Evolutionary conservation across 164 flowering plant genomes (phyloP), one percentile per base, ranked within the genome.

Genomic region (Dillenia suffruticosa): DNA sequence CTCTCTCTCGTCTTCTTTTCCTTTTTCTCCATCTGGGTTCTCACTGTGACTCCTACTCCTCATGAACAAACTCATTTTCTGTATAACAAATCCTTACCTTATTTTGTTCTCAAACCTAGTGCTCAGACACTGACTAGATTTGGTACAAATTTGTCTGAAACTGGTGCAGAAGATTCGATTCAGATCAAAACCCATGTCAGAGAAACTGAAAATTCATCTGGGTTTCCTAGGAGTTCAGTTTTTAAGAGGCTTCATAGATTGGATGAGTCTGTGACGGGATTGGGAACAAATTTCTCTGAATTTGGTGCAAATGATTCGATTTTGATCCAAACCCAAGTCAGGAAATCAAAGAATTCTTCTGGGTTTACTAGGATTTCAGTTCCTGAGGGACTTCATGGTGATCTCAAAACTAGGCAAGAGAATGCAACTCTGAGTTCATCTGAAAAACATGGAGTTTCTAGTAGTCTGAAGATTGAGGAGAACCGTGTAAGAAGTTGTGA

Each of bases 21-120:
- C 17, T 59, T 78, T 62, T 80, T 78, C 67, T 81, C 79, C 63
- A 54, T 76, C 51, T 87, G 84, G 84, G 63, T 81, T 61, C 47
- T 76, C 66, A 74, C 70, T 45, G 40, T 72, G 46, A 50, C 74
- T 55, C 76, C 85, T 73, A 43, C 65, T 51, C 68, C 63, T 44
- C 73, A 62, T 63, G 61, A 79, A 32, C 40, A 5, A 56, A 32
- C 74, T 58, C 73, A 53, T 46, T 19, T 77, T 65, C 70, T 66
- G 44, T 71, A 79, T 72, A 74, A 71, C 44, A 44, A 56, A 19
- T 14, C 82, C 22, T 64, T 76, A 8, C 64, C 64, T 9, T 51
- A 2, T 66, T 16, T 55, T 16, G 68, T 46, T 56, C 55, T 68
- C 24, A 56, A 60, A 57, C 65, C 79, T 64, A 64, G 68, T 61